phyloP scores from a whole-genome alignment of 805 yeast genomes.

The Candida berthetii region DNA sequence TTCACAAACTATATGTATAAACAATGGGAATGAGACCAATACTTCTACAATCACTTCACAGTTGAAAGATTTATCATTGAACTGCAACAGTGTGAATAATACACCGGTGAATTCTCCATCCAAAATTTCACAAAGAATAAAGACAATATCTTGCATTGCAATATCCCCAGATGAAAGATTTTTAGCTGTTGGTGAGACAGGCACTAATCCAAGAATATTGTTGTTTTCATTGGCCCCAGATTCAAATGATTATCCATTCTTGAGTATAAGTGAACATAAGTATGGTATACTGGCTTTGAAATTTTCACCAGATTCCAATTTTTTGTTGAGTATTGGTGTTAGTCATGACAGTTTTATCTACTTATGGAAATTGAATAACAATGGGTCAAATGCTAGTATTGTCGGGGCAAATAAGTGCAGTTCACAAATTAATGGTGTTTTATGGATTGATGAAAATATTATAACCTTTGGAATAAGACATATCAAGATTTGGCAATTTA shows the following conservation, averaged over 20 bases:
- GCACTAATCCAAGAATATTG: slow-evolving; percentile 61
- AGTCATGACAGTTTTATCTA: slow-evolving; percentile 63
- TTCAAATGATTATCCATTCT: slow-evolving; percentile 41
- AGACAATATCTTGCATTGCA: slow-evolving; percentile 51
- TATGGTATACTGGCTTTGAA: slow-evolving; percentile 53
- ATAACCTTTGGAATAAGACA: slow-evolving; percentile 58
- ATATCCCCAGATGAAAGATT: slow-evolving; percentile 47
- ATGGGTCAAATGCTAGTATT: slow-evolving; percentile 24
- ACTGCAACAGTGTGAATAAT: slow-evolving; percentile 1
- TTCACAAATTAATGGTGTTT: slow-evolving; percentile 44
- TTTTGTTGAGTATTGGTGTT: slow-evolving; percentile 57
- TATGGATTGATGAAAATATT: slow-evolving; percentile 46
- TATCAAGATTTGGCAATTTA: slow-evolving; percentile 55
- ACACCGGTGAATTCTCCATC: slow-evolving; percentile 9
- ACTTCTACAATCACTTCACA: neutral
- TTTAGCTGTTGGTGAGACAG: slow-evolving; percentile 67
- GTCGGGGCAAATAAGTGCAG: slow-evolving; percentile 58
- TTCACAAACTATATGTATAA: slow-evolving; percentile 1
- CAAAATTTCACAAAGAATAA: slow-evolving; percentile 29
- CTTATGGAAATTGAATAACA: slow-evolving; percentile 44
- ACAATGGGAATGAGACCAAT: slow-evolving; percentile 1
- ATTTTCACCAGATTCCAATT: slow-evolving; percentile 54
- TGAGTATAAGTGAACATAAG: slow-evolving; percentile 52
- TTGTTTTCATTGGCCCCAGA: slow-evolving; percentile 51
- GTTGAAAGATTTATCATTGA: slow-evolving; percentile 5